Conservation (phyloP, 139 green algal genomes). For the Chlamydomonas applanata region DNA sequence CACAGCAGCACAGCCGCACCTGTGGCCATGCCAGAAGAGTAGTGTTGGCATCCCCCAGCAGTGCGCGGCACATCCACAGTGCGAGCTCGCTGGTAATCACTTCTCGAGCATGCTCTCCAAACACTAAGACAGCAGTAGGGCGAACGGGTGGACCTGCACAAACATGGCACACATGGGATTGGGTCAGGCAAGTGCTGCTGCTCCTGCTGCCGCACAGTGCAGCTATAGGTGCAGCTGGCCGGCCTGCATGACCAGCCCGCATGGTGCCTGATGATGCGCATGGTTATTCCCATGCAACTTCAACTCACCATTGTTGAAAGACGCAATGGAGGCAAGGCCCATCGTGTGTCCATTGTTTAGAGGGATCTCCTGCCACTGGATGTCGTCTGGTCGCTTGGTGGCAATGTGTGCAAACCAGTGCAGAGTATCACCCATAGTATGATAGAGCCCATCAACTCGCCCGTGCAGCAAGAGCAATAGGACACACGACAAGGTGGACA, state of each 20-base stretch:
- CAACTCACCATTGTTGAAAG: too few relatives aligned
- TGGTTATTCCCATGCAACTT: too few relatives aligned
- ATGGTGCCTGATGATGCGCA: too few relatives aligned
- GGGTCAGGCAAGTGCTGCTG: slow-evolving; percentile 22
- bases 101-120: slow-evolving; percentile 62
- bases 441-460: slow-evolving; percentile 21
- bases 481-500: too few relatives aligned
- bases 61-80: slow-evolving; percentile 44
- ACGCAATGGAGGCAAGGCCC: too few relatives aligned
- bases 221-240: too few relatives aligned
- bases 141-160: slow-evolving; percentile 16
- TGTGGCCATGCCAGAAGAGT: slow-evolving; percentile 39
- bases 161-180: slow-evolving; percentile 18
- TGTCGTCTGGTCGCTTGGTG: neutral
- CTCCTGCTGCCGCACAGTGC: too few relatives aligned
- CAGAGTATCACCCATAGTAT: slow-evolving; percentile 36
- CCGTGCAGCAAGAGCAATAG: neutral
- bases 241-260: too few relatives aligned
- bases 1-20: too few relatives aligned
- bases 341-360: too few relatives aligned
- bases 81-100: slow-evolving; percentile 60
- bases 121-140: slow-evolving; percentile 49
- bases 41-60: slow-evolving; percentile 34
- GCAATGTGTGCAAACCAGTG: slow-evolving; percentile 40
- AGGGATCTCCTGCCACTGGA: neutral